Base-by-base conservation (phyloP, 2,329 filamentous ascomycete species). In the Penicillium janthinellum region DNA sequence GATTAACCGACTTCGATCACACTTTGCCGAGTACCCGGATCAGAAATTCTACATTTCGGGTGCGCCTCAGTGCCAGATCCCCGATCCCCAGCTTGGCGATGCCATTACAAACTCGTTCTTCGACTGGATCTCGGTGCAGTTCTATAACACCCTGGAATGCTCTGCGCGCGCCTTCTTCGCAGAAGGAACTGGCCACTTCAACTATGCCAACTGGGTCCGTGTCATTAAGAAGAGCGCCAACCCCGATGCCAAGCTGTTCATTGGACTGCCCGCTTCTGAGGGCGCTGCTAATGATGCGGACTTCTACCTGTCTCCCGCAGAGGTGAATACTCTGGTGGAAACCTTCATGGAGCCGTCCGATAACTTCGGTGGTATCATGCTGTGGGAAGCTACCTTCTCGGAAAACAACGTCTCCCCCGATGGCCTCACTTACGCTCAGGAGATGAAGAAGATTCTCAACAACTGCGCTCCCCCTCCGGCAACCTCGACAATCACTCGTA, bases 321-420 rank as follows among this genome's bases (percentile, higher is more conserved):
- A 85, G 59, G 82, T 79, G 2, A 70, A 79, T 55, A 66, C 68
- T 2, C 64, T 86, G 54, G 71, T 86, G 25, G 64, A 72, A n/a
- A 66, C 72, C 44, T 82, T 79, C 62, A 77, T 77, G 61, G 68
- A 68, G 15, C 68, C 74, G 22, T 75, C 75, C 1, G 57, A 74
- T 22, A 73, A 71, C 1, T 87, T 87, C 63, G 85, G 83, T 42
- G 85, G 85, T 73, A 75, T 86, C 42, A 87, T 86, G 84, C 70
- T 87, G 5, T 87, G 83, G 82, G 84, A 86, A 54, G 82, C 83
- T 5, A 83, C 81, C 1, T 75, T 76, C 11, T 79, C 79, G n/a
- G 71, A 77, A 12, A 73, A 74, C 54, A 85, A 84, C 66, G 57
- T 71, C 3, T 37, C 41, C 14, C 75, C 79, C 56, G 76, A 79